Conservation (phyloP, 768 basidiomycete species). For the Flagelloscypha sp. region DNA sequence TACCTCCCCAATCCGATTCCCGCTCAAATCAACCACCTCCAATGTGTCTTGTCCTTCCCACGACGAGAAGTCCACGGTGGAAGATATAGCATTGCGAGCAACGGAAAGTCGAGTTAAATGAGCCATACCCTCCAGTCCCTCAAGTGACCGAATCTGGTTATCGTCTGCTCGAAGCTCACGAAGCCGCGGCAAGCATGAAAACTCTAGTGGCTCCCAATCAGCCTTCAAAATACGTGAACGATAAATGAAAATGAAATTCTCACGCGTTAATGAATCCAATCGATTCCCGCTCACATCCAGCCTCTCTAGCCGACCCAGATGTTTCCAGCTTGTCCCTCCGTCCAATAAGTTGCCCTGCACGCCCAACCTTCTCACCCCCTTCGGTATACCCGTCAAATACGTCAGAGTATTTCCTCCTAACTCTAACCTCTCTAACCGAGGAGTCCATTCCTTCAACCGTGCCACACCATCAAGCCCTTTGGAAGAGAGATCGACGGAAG, state of each 20-base stretch:
- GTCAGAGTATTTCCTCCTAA: constrained; percentile 27
- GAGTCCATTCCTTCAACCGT: constrained; percentile 55
- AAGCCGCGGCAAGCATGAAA: constrained; percentile 76
- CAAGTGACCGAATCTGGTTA: constrained; percentile 66
- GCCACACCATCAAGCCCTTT: constrained; percentile 58
- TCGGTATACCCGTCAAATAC: constrained; percentile 3
- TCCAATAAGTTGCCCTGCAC: constrained; percentile 16
- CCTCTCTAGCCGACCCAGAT: constrained; percentile 77
- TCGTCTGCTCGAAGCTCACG: constrained; percentile 87
- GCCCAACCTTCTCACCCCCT: not conserved
- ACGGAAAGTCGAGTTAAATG: too few species aligned
- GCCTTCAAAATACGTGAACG: constrained; percentile 8
- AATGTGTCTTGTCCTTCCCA: too few species aligned
- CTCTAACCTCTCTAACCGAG: constrained; percentile 32
- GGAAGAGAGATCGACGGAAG: constrained; percentile 58
- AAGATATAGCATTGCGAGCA: too few species aligned
- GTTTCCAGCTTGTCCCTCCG: constrained; percentile 79
- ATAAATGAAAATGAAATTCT: constrained; percentile 26
- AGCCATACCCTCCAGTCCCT: constrained; percentile 74
- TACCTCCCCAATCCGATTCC: constrained; percentile 47
- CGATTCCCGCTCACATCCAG: constrained; percentile 89
- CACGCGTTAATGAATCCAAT: constrained; percentile 80
- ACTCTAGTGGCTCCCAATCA: constrained; percentile 43
- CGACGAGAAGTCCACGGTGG: too few species aligned
- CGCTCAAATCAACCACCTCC: constrained; percentile 76